These are phyloP conservation scores for Fraxinus sp. DNA, from an alignment of 305 asterid species.

Conservation along the genomic window DNA sequence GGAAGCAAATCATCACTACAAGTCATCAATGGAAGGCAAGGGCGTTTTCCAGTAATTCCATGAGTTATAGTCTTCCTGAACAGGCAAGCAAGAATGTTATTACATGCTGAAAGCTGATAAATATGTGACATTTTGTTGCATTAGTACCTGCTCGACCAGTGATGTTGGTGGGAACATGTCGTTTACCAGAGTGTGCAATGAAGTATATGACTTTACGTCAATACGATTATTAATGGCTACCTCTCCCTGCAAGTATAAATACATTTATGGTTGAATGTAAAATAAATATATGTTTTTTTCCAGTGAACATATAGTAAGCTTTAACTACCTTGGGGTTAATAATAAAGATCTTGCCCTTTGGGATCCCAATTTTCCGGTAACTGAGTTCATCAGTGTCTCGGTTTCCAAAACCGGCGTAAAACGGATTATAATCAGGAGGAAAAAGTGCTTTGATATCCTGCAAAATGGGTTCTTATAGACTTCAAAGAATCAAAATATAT, in stretches of 20 bases:
- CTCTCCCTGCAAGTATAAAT: conserved; percentile 67
- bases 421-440: conserved; percentile 90
- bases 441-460: conserved; percentile 98
- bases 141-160: conserved; percentile 84
- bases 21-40: conserved; percentile 52
- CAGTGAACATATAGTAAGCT: background rate
- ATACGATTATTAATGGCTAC: conserved; percentile 88
- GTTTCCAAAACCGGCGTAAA: conserved; percentile 97
- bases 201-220: conserved; percentile 90
- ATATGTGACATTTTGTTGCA: background rate
- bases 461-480: conserved; percentile 16
- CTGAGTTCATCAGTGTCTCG: conserved; percentile 97
- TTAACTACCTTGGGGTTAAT: conserved; percentile 85
- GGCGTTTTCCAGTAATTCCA: conserved; percentile 95
- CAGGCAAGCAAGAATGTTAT: background rate
- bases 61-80: conserved; percentile 82
- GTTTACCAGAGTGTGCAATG: conserved; percentile 83
- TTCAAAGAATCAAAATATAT: background rate
- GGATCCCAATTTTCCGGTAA: conserved; percentile 94
- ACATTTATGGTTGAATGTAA: background rate
- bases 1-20: conserved; percentile 4
- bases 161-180: conserved; percentile 98
- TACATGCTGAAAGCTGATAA: background rate
- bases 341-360: conserved; percentile 95
- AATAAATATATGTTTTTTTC: background rate